Percentiles rank a stretch among this genome's conserved stretches.
Conservation (phyloP, 192 early-diverging fungal genomes). For the Entophlyctis helioformis region DNA sequence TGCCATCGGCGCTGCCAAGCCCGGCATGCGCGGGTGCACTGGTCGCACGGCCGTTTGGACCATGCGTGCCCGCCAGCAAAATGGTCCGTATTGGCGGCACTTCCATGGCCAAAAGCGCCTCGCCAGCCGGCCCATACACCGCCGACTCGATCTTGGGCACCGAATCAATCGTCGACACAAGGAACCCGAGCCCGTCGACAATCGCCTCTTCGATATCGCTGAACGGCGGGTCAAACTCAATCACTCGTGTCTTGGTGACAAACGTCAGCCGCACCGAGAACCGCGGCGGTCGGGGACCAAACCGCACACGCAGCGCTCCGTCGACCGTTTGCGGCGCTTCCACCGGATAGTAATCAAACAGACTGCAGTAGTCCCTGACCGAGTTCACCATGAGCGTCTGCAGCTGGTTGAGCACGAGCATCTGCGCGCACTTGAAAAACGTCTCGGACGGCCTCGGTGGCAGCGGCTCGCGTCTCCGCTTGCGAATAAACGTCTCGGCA, state of each 20-base stretch:
- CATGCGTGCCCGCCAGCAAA: background rate
- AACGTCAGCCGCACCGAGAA: conserved; percentile 33
- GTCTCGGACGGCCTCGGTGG: conserved; percentile 17
- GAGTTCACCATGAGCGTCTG: conserved; percentile 22
- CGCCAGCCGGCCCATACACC: conserved; percentile 17
- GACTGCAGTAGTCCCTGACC: conserved; percentile 22
- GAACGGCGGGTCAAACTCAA: conserved; percentile 43
- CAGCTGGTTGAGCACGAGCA: conserved; percentile 29
- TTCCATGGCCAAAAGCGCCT: background rate
- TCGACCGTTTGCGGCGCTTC: too few relatives aligned
- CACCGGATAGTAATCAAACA: too few relatives aligned
- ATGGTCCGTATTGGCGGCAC: conserved; percentile 1
- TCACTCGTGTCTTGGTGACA: conserved; percentile 12
- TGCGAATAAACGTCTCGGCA: conserved; percentile 20
- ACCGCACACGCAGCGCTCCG: too few relatives aligned
- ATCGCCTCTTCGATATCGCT: conserved; percentile 35
- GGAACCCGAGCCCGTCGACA: conserved; percentile 30
- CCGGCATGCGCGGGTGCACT: too few relatives aligned
- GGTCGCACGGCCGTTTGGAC: too few relatives aligned
- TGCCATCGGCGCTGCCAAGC: too few relatives aligned
- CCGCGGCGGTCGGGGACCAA: conserved; percentile 18
- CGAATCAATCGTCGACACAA: conserved; percentile 32
- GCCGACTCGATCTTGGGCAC: conserved; percentile 31
- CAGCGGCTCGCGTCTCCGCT: conserved; percentile 4
- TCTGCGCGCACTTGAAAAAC: conserved; percentile 24